A percentile compares a stretch with the other conserved stretches of the same genome.
phyloP scores from a whole-genome alignment of 1,284 basidiomycete genomes.

The Apiotrichum laibachii region DNA sequence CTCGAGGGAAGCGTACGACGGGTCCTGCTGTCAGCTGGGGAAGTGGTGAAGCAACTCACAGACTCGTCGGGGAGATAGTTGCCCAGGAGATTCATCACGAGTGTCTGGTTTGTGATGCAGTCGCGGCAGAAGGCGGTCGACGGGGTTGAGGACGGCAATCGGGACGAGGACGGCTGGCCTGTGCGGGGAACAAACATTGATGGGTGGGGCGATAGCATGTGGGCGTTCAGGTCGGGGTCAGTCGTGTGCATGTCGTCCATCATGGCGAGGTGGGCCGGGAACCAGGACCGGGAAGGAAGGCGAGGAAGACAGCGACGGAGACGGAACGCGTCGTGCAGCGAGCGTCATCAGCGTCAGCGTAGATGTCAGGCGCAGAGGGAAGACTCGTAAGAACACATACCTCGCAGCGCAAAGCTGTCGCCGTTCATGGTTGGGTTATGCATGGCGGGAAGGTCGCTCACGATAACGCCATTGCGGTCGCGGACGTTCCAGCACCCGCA shows the following conservation, averaged over 20 bases:
- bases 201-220: too few relatives aligned
- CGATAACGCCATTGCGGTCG: slow-evolving; percentile 62
- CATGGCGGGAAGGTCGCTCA: slow-evolving; percentile 83
- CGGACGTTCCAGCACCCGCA: slow-evolving; percentile 48
- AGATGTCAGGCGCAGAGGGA: background rate
- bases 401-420: slow-evolving; percentile 69
- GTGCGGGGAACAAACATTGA: background rate
- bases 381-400: slow-evolving; percentile 52
- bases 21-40: slow-evolving; percentile 56
- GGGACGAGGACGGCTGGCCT: slow-evolving; percentile 34
- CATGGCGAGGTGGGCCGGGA: too few relatives aligned
- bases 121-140: slow-evolving; percentile 69
- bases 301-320: too few relatives aligned
- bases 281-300: too few relatives aligned
- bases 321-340: too few relatives aligned
- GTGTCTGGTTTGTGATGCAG: slow-evolving; percentile 84
- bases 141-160: slow-evolving; percentile 27
- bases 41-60: slow-evolving; percentile 53
- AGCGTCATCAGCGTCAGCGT: background rate
- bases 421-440: slow-evolving; percentile 69
- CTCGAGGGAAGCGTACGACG: slow-evolving; percentile 63
- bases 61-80: slow-evolving; percentile 72
- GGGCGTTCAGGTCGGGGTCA: background rate
- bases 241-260: too few relatives aligned
- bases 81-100: slow-evolving; percentile 77